These are phyloP conservation scores for Apiotrichum sp. DNA, from an alignment of 1,284 basidiomycete species.

Conservation along the genomic window DNA sequence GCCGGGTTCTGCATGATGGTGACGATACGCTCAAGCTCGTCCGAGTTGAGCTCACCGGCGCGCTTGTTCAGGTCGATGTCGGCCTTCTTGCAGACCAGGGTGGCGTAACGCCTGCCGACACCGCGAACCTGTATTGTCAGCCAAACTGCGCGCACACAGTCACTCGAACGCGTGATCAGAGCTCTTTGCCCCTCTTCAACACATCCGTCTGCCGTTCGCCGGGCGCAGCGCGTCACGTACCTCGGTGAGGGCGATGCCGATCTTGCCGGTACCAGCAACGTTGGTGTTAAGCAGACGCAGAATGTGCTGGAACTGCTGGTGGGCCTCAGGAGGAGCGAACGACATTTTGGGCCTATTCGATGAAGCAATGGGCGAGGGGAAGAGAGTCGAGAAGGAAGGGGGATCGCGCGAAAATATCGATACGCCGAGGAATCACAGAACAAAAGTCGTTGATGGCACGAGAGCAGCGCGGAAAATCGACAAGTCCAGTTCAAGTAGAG, in stretches of 20 bases:
- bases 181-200: too few species aligned
- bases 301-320: constrained; percentile 96
- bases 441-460: too few species aligned
- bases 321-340: constrained; percentile 85
- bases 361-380: background rate
- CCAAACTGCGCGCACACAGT: too few species aligned
- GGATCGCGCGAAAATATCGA: background rate
- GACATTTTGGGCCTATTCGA: constrained; percentile 12
- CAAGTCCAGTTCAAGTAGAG: too few species aligned
- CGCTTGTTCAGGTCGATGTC: constrained; percentile 99
- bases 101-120: constrained; percentile 97
- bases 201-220: too few species aligned
- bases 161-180: too few species aligned
- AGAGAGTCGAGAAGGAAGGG: background rate
- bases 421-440: too few species aligned
- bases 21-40: constrained; percentile 97
- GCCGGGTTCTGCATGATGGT: constrained; percentile 99
- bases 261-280: constrained; percentile 83
- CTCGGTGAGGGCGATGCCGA: constrained; percentile 67
- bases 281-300: constrained; percentile 99
- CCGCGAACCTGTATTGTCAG: constrained; percentile 80
- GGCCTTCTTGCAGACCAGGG: constrained; percentile 99
- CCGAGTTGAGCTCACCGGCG: constrained; percentile 89
- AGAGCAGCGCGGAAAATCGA: too few species aligned
- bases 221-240: too few species aligned